A percentile compares a stretch with the other conserved stretches of the same genome.
Conservation (phyloP, 306 rosid genomes). For the Cucumis hystrix region DNA sequence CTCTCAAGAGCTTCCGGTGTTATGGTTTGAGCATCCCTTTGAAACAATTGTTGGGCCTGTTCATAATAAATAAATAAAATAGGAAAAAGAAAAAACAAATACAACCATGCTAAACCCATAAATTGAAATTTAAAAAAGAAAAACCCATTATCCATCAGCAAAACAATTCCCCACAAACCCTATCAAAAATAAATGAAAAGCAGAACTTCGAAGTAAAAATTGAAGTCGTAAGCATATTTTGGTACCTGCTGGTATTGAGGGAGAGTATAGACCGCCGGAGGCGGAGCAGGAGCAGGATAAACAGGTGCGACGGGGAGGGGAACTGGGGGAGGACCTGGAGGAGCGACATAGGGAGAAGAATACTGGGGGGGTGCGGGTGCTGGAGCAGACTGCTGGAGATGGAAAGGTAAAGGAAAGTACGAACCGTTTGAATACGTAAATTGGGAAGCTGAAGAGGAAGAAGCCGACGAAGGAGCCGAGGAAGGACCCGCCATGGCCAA, state of each 20-base stretch:
- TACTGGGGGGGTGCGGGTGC: slow-evolving; percentile 27
- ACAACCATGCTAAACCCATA: background rate
- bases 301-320: slow-evolving; percentile 25
- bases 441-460: slow-evolving; percentile 30
- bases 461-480: slow-evolving; percentile 13
- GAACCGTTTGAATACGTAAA: slow-evolving; percentile 42
- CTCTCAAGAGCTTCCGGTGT: slow-evolving; percentile 92
- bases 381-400: slow-evolving; percentile 55
- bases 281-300: slow-evolving; percentile 29
- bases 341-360: slow-evolving; percentile 35
- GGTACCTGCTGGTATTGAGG: slow-evolving; percentile 71
- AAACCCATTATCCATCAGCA: background rate
- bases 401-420: slow-evolving; percentile 72
- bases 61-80: background rate
- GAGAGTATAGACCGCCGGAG: slow-evolving; percentile 30
- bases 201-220: background rate
- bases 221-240: background rate
- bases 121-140: background rate
- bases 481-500: slow-evolving; percentile 45
- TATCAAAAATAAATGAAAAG: background rate
- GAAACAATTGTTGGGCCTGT: slow-evolving; percentile 89
- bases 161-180: background rate
- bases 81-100: background rate
- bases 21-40: slow-evolving; percentile 83
- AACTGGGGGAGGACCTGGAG: slow-evolving; percentile 9